These are phyloP conservation scores for Claviceps paspali DNA, from an alignment of 2,329 filamentous ascomycete species.

Conservation along the genomic window DNA sequence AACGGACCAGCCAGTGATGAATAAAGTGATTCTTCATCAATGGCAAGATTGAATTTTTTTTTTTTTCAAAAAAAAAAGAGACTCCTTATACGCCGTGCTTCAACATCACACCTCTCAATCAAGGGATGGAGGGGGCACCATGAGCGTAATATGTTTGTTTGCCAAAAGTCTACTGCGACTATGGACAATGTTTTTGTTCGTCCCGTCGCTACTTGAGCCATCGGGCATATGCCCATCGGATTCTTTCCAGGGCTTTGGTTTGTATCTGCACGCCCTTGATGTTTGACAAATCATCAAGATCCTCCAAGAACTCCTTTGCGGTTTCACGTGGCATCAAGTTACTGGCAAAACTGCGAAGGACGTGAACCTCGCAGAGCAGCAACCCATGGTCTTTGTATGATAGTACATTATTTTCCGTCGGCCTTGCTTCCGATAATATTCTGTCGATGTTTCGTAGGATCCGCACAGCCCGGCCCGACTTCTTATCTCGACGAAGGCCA, in stretches of 20 bases:
- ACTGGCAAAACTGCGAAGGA: conserved; percentile 48
- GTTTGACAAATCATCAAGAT: conserved; percentile 74
- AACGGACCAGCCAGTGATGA: conserved; percentile 23
- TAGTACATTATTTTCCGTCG: conserved; percentile 57
- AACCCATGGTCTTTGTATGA: conserved; percentile 88
- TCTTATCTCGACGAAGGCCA: conserved; percentile 48
- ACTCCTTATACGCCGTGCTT: not conserved
- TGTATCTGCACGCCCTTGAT: conserved; percentile 67
- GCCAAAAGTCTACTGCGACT: not conserved
- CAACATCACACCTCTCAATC: too few relatives aligned
- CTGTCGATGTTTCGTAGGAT: conserved; percentile 81
- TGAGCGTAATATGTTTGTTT: too few relatives aligned
- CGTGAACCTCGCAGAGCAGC: conserved; percentile 77
- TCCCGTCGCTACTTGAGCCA: conserved; percentile 38
- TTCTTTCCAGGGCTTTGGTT: conserved; percentile 62
- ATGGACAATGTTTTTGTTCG: not conserved
- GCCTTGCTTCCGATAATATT: conserved; percentile 52
- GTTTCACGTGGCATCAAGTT: conserved; percentile 58
- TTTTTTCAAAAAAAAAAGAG: not conserved
- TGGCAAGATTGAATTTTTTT: not conserved
- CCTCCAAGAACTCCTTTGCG: conserved; percentile 74
- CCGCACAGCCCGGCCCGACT: conserved; percentile 56
- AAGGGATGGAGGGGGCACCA: too few relatives aligned
- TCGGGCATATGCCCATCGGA: conserved; percentile 78
- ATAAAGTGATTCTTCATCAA: not conserved